Evolutionary conservation across 768 basidiomycete species (phyloP).

Genomic region (Russula dissimulans): DNA sequence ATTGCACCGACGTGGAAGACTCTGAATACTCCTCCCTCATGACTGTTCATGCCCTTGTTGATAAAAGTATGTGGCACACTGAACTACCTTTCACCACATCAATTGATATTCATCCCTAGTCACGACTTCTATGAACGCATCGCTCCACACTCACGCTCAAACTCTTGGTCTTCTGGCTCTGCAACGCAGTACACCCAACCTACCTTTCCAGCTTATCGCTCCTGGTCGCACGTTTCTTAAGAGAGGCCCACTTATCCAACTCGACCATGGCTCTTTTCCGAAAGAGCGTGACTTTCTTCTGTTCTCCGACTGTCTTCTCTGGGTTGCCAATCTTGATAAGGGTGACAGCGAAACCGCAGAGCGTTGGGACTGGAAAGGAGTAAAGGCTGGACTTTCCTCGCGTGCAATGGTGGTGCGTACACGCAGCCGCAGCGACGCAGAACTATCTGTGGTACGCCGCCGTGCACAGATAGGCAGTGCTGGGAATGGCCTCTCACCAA

Average conservation of each 20-base stretch:
- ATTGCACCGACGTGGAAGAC: constrained; percentile 53
- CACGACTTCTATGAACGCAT: constrained; percentile 67
- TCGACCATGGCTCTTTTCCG: constrained; percentile 41
- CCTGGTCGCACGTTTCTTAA: constrained; percentile 77
- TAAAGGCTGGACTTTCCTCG: constrained; percentile 1
- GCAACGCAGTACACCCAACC: constrained; percentile 64
- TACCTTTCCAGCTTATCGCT: constrained; percentile 68
- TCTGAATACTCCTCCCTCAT: constrained; percentile 57
- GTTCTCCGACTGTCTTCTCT: constrained; percentile 74
- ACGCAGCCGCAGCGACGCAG: constrained; percentile 55
- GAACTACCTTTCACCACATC: background rate
- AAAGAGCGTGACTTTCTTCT: constrained; percentile 65
- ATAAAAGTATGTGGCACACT: constrained; percentile 49
- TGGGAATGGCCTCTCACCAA: background rate
- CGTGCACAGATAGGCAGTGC: constrained; percentile 7
- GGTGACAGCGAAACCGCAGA: constrained; percentile 20
- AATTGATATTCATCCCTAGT: constrained; percentile 37
- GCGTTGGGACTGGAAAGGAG: constrained; percentile 20
- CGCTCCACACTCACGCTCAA: constrained; percentile 68
- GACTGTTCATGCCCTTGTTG: constrained; percentile 54
- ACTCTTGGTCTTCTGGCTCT: constrained; percentile 68
- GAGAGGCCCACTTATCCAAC: constrained; percentile 51
- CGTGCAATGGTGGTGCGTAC: constrained; percentile 34
- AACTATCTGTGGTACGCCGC: constrained; percentile 30
- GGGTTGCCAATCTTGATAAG: constrained; percentile 47